Evolutionary conservation across 2,329 filamentous ascomycete genomes (phyloP).

Genomic region (Ophiostoma fasciatum): DNA sequence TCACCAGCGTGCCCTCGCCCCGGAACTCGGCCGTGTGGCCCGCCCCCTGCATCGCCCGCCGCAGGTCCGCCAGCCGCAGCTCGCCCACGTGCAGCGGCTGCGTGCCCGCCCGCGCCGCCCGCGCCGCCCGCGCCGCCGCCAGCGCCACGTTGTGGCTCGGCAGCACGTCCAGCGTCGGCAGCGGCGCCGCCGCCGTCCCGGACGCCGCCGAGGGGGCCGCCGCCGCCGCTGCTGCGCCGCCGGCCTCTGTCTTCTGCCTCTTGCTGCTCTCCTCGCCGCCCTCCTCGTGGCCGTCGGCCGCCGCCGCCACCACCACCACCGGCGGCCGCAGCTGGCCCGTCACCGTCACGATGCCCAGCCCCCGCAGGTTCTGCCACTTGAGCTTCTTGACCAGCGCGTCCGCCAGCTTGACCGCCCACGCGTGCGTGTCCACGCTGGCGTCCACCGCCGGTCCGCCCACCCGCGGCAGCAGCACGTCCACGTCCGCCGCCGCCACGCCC

Average conservation of each 20-base stretch:
- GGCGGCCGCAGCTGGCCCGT: slow-evolving; percentile 49
- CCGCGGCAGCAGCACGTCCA: slow-evolving; percentile 68
- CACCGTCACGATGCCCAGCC: slow-evolving; percentile 81
- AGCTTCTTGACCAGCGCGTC: slow-evolving; percentile 72
- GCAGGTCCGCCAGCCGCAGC: slow-evolving; percentile 71
- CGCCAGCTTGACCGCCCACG: slow-evolving; percentile 87
- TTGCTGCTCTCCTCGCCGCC: slow-evolving; percentile 30
- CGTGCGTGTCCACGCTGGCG: slow-evolving; percentile 93
- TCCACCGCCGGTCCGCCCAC: slow-evolving; percentile 57
- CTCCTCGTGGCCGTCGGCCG: slow-evolving; percentile 22
- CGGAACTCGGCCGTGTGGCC: slow-evolving; percentile 86
- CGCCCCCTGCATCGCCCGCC: slow-evolving; percentile 65
- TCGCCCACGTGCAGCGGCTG: slow-evolving; percentile 93
- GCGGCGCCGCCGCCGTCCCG: slow-evolving; percentile 10
- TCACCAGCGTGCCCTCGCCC: slow-evolving; percentile 79
- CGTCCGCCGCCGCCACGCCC: slow-evolving; percentile 29
- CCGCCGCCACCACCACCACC: slow-evolving; percentile 13
- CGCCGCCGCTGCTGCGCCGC: background rate
- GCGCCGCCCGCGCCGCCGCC: slow-evolving; percentile 40
- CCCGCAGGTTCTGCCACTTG: slow-evolving; percentile 88
- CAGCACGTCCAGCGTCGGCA: slow-evolving; percentile 39
- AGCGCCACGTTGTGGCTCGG: slow-evolving; percentile 22
- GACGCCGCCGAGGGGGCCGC: slow-evolving; percentile 11
- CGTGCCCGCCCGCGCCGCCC: slow-evolving; percentile 60
- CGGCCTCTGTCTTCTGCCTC: slow-evolving; percentile 30